phyloP scores from a whole-genome alignment of 371 early-diverging fungal species.

The Mucor racemosus region DNA sequence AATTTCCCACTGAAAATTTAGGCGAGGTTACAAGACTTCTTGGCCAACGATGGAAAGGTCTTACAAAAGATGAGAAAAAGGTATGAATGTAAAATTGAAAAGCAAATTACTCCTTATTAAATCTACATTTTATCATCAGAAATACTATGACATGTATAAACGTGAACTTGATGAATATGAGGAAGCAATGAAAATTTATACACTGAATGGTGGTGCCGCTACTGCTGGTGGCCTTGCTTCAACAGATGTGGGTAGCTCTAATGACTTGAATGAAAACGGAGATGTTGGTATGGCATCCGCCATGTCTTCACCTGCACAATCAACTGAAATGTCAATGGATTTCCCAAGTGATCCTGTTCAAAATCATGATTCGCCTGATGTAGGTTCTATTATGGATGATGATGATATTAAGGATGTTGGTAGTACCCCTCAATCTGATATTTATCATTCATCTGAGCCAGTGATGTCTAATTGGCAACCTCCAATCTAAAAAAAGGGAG shows the following conservation, averaged over 20 bases:
- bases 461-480: not conserved
- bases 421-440: not conserved
- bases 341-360: slow-evolving; percentile 15
- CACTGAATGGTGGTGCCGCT: slow-evolving; percentile 7
- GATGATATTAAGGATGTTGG: slow-evolving; percentile 8
- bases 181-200: slow-evolving; percentile 56
- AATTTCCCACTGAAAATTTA: slow-evolving; percentile 56
- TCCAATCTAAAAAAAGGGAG: not conserved
- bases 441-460: not conserved
- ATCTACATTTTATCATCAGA: slow-evolving; percentile 20
- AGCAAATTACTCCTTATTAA: not conserved
- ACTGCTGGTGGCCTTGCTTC: slow-evolving; percentile 1
- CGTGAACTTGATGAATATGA: slow-evolving; percentile 57
- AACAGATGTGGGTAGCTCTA: not conserved
- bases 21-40: slow-evolving; percentile 57
- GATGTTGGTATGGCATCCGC: slow-evolving; percentile 12
- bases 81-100: slow-evolving; percentile 22
- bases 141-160: slow-evolving; percentile 56
- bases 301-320: slow-evolving; percentile 32
- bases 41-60: slow-evolving; percentile 55
- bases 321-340: slow-evolving; percentile 31
- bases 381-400: slow-evolving; percentile 12
- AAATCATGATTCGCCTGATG: slow-evolving; percentile 15
- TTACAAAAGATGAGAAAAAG: slow-evolving; percentile 58
- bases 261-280: not conserved